Evolutionary conservation across 2,329 filamentous ascomycete genomes (phyloP).

Genomic region (Nigrospora sphaerica): DNA sequence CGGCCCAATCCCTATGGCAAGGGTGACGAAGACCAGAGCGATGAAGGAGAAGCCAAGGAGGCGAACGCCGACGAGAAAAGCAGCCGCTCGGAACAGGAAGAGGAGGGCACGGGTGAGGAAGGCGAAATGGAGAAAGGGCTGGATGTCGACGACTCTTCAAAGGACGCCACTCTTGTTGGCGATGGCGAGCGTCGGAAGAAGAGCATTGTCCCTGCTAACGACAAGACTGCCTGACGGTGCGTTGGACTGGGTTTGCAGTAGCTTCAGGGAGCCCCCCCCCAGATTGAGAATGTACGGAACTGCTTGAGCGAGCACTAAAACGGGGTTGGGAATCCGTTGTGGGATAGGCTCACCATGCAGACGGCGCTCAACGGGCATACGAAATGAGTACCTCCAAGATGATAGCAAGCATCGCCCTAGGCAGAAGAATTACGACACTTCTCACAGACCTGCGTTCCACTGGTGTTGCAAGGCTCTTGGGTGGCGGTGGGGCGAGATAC

Average conservation of each 20-base stretch:
- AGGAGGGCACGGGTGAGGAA: constrained; percentile 11
- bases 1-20: constrained; percentile 27
- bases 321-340: no score
- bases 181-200: constrained; percentile 18
- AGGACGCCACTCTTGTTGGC: constrained; percentile 23
- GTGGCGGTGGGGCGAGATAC: no score
- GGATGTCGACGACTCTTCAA: constrained; percentile 28
- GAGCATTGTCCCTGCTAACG: constrained; percentile 17
- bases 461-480: no score
- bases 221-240: constrained; percentile 1
- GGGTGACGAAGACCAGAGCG: constrained; percentile 14
- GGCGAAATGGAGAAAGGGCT: constrained; percentile 26
- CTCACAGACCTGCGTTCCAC: no score
- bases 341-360: no score
- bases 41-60: constrained; percentile 15
- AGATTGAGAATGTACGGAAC: no score
- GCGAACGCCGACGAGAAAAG: constrained; percentile 9
- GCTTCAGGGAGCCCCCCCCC: not conserved
- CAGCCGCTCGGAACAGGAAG: constrained; percentile 11
- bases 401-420: no score
- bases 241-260: not conserved
- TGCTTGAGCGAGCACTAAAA: no score
- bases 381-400: no score
- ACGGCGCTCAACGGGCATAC: no score
- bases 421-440: no score